phyloP scores from a whole-genome alignment of 2,329 filamentous ascomycete genomes.

The Ascochyta lentis region DNA sequence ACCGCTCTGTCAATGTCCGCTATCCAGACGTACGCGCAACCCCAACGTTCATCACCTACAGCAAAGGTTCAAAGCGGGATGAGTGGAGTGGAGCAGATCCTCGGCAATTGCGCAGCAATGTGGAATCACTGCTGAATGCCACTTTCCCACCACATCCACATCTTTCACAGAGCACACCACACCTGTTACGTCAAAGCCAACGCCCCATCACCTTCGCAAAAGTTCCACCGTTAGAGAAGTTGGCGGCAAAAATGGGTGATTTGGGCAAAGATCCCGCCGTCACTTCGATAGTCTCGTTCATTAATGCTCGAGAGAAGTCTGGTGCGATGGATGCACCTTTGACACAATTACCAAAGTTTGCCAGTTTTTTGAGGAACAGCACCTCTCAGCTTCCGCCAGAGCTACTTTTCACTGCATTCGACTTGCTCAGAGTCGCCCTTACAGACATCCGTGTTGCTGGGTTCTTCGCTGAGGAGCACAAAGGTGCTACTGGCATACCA shows the following conservation, averaged over 20 bases:
- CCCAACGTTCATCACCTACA: constrained; percentile 87
- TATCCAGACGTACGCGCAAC: constrained; percentile 70
- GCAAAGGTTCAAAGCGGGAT: constrained; percentile 76
- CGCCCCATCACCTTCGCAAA: constrained; percentile 79
- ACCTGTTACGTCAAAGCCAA: constrained; percentile 67
- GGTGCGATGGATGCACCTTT: constrained; percentile 71
- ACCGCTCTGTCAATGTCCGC: constrained; percentile 69
- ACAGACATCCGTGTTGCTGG: constrained; percentile 79
- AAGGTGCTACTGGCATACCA: constrained; percentile 56
- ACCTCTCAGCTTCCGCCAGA: constrained; percentile 66
- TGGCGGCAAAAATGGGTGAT: constrained; percentile 77
- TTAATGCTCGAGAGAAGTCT: constrained; percentile 65
- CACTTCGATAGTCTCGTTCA: constrained; percentile 70
- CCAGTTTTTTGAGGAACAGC: constrained; percentile 64
- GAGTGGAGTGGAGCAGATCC: constrained; percentile 82
- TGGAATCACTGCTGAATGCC: constrained; percentile 76
- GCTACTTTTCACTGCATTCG: constrained; percentile 79
- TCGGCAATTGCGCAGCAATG: constrained; percentile 70
- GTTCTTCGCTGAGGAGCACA: constrained; percentile 78
- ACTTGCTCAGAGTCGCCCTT: constrained; percentile 80
- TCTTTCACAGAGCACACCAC: constrained; percentile 72
- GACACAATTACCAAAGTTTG: constrained; percentile 72
- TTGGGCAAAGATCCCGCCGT: constrained; percentile 67
- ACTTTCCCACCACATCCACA: constrained; percentile 80
- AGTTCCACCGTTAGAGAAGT: constrained; percentile 80